These are phyloP conservation scores for Balansia obtecta DNA, from an alignment of 2,329 filamentous ascomycete genomes.

Conservation along the genomic window DNA sequence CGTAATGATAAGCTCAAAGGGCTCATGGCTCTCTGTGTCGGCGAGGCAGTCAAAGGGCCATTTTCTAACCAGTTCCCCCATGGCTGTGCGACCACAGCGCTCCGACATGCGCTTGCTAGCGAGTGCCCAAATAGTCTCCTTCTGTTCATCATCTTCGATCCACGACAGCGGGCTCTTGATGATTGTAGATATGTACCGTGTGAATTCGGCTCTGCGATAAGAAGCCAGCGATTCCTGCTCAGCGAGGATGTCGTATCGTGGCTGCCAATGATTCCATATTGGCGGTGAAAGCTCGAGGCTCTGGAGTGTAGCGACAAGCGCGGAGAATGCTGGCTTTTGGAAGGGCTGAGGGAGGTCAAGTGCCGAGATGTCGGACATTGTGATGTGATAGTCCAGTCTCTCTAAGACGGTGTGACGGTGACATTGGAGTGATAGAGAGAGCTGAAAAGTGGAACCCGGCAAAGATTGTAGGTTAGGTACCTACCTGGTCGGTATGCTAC, in stretches of 20 bases:
- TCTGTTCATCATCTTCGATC: slow-evolving; percentile 53
- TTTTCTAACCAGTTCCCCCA: slow-evolving; percentile 42
- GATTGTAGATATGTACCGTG: slow-evolving; percentile 56
- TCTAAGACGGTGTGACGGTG: background rate
- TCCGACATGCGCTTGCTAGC: slow-evolving; percentile 74
- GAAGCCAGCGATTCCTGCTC: slow-evolving; percentile 28
- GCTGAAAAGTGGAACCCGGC: background rate
- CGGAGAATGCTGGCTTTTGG: slow-evolving; percentile 54
- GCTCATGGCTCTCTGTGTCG: slow-evolving; percentile 16
- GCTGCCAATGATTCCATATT: slow-evolving; percentile 46
- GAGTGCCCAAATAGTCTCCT: slow-evolving; percentile 62
- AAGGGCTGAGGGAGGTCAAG: slow-evolving; percentile 71
- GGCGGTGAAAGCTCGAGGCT: slow-evolving; percentile 54
- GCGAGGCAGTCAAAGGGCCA: slow-evolving; percentile 34
- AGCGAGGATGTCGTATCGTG: slow-evolving; percentile 27
- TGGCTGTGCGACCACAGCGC: slow-evolving; percentile 60
- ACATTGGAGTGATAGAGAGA: background rate
- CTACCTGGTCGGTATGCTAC: too few species aligned
- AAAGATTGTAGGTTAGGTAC: too few species aligned
- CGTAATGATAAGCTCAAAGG: slow-evolving; percentile 57
- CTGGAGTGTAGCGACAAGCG: slow-evolving; percentile 53
- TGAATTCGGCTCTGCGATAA: slow-evolving; percentile 37
- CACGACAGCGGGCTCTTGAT: slow-evolving; percentile 55
- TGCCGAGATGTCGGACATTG: slow-evolving; percentile 12
- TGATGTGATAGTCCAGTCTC: background rate